A percentile compares a stretch with the other conserved stretches of the same genome.
phyloP scores from a whole-genome alignment of 2,329 filamentous ascomycete species.

The Amphichorda felina region DNA sequence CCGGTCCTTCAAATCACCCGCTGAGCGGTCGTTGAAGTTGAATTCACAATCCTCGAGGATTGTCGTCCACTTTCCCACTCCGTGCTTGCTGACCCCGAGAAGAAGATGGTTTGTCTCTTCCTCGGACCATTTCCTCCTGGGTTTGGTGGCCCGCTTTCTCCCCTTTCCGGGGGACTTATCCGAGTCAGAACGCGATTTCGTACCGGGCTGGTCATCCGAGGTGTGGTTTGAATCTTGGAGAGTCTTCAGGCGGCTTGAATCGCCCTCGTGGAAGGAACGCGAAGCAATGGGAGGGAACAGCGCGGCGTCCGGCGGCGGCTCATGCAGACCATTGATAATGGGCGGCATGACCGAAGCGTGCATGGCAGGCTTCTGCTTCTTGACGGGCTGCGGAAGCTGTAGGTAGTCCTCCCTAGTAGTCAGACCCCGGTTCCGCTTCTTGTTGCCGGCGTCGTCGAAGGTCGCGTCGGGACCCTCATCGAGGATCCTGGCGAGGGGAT shows the following conservation, averaged over 20 bases:
- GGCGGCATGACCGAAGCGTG: conserved; percentile 45
- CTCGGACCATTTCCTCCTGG: conserved; percentile 52
- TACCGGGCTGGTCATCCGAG: conserved; percentile 7
- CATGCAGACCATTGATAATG: conserved; percentile 52
- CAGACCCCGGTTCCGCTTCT: conserved; percentile 39
- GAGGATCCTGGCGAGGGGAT: conserved; percentile 32
- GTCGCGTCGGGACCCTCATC: conserved; percentile 27
- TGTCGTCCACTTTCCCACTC: conserved; percentile 53
- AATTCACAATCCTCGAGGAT: conserved; percentile 51
- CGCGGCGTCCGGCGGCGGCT: conserved; percentile 47
- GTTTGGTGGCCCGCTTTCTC: conserved; percentile 43
- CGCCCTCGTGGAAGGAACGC: conserved; percentile 38
- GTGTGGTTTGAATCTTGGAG: conserved; percentile 23
- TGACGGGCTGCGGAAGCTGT: conserved; percentile 51
- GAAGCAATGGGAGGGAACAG: conserved; percentile 54
- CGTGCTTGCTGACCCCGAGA: conserved; percentile 48
- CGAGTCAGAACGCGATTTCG: neutral
- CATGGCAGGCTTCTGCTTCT: conserved; percentile 46
- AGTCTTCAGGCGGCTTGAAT: conserved; percentile 26
- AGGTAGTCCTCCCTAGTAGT: conserved; percentile 48
- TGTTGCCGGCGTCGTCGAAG: conserved; percentile 32
- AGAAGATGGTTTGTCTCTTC: conserved; percentile 52
- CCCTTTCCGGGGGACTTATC: conserved; percentile 8
- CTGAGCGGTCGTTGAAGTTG: conserved; percentile 47
- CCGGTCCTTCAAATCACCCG: conserved; percentile 53